These are phyloP conservation scores for Colletotrichum ledebouriae DNA, from an alignment of 2,329 filamentous ascomycete genomes.

Conservation along the genomic window DNA sequence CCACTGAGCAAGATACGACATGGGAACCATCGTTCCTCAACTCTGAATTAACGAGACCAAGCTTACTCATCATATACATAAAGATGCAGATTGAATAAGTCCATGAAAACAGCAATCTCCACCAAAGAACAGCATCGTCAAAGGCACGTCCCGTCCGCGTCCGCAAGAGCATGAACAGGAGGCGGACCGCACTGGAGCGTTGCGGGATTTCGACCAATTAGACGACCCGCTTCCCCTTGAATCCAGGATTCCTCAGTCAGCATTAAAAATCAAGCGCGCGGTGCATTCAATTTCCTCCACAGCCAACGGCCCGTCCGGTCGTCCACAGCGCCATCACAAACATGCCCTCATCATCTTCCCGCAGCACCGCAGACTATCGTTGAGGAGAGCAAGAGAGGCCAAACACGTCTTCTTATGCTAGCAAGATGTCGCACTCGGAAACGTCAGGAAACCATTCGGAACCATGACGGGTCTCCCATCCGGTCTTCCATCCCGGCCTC, in stretches of 20 bases:
- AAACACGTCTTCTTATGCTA: not conserved
- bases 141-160: not conserved
- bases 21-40: too few relatives aligned
- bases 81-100: too few relatives aligned
- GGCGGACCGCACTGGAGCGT: not conserved
- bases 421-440: conserved; percentile 2
- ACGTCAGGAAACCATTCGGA: conserved; percentile 5
- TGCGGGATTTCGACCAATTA: not conserved
- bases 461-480: not conserved
- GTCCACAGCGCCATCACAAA: not conserved
- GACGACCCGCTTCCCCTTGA: not conserved
- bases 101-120: too few relatives aligned
- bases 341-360: not conserved
- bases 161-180: not conserved
- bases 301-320: conserved; percentile 14
- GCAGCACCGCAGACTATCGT: not conserved
- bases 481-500: conserved; percentile 18
- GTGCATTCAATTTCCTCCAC: conserved; percentile 3
- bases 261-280: conserved; percentile 35
- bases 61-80: too few relatives aligned
- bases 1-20: too few relatives aligned
- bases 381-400: not conserved
- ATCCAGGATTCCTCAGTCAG: conserved; percentile 19
- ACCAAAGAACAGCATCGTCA: not conserved
- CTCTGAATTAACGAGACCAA: too few relatives aligned